Conservation (phyloP, 352 stramenopile species). For the Globisporangium middletonii region DNA sequence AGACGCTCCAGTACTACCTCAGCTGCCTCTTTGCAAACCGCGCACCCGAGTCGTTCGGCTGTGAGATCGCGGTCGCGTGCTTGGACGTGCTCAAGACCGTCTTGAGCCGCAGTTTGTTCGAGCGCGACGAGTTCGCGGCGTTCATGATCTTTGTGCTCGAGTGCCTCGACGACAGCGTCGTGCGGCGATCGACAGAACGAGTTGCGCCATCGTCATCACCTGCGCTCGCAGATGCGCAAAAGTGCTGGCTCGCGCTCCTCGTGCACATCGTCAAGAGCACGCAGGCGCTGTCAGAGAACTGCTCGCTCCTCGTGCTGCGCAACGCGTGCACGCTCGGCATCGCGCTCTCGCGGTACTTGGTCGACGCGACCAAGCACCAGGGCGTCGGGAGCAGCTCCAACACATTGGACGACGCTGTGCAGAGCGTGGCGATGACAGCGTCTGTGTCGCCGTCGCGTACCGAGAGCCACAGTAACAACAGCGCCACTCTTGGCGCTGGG, state of each 20-base stretch:
- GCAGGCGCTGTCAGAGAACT: conserved; percentile 34
- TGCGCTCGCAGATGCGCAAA: conserved; percentile 27
- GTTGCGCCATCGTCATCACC: background rate
- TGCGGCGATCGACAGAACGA: background rate
- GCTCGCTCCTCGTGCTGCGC: conserved; percentile 39
- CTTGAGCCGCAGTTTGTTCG: conserved; percentile 33
- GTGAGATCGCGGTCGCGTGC: conserved; percentile 22
- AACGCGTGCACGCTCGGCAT: conserved; percentile 52
- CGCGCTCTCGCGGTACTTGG: conserved; percentile 47
- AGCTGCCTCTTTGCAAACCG: conserved; percentile 14
- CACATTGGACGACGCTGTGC: background rate
- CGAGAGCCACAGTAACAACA: conserved; percentile 5
- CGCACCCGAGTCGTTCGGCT: conserved; percentile 3
- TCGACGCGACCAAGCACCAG: conserved; percentile 45
- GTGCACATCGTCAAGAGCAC: conserved; percentile 42
- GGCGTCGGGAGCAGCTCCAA: background rate
- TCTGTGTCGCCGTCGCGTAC: background rate
- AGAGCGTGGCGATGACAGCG: too few species aligned
- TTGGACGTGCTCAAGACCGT: conserved; percentile 37
- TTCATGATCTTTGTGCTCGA: conserved; percentile 61
- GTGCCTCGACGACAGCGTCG: conserved; percentile 31
- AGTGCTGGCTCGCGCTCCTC: conserved; percentile 60
- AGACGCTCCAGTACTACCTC: conserved; percentile 15
- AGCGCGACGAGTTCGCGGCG: conserved; percentile 53
- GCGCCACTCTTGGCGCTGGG: background rate